Evolutionary conservation across 176 grass and related monocot species (phyloP).

Genomic region (Pharus latifolius): DNA sequence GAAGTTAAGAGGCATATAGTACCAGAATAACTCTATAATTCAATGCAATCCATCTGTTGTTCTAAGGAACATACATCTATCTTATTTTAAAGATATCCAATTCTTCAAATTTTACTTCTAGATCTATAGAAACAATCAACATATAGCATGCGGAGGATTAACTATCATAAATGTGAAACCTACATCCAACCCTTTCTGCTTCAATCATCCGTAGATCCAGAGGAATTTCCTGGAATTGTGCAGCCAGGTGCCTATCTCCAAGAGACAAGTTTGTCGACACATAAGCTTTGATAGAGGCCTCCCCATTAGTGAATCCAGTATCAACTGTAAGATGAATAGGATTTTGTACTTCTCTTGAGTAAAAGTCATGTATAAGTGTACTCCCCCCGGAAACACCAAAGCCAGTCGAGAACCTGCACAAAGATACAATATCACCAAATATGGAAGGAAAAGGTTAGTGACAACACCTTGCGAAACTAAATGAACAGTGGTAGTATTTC

Average conservation of each 20-base stretch:
- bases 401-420: constrained; percentile 87
- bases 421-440: neutral
- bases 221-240: constrained; percentile 93
- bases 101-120: neutral
- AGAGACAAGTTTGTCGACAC: constrained; percentile 65
- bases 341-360: constrained; percentile 67
- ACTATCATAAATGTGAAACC: constrained; percentile 2
- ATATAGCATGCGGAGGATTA: neutral
- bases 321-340: constrained; percentile 87
- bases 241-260: constrained; percentile 70
- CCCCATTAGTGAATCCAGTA: constrained; percentile 72
- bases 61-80: neutral
- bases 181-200: constrained; percentile 89
- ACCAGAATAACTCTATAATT: neutral
- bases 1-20: neutral
- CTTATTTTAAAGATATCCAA: neutral
- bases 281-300: constrained; percentile 84
- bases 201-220: constrained; percentile 76
- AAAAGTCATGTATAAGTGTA: constrained; percentile 91
- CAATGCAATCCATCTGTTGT: neutral
- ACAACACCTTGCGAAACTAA: neutral
- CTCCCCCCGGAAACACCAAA: constrained; percentile 84
- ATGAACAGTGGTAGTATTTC: neutral
- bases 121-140: neutral
- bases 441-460: neutral